Conservation (phyloP, 1,284 basidiomycete genomes). For the Ceratobasidium sp. region DNA sequence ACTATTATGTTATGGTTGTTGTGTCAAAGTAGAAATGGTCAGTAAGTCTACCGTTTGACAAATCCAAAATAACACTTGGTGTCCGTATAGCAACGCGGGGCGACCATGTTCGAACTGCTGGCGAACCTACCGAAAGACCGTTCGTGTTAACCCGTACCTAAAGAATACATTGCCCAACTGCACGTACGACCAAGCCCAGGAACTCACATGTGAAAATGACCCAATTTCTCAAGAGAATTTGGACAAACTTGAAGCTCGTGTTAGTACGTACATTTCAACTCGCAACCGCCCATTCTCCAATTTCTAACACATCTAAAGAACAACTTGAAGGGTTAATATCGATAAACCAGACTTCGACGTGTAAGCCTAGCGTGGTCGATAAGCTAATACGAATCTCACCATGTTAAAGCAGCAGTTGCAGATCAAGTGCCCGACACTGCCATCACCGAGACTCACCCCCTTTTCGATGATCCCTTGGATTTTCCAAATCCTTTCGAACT, state of each 20-base stretch:
- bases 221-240: constrained; percentile 3
- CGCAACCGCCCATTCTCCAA: not conserved
- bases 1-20: not conserved
- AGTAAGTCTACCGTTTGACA: not conserved
- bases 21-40: constrained; percentile 29
- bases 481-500: not conserved
- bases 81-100: constrained; percentile 11
- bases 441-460: not conserved
- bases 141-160: constrained; percentile 32
- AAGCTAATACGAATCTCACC: no score
- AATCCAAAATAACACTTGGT: not conserved
- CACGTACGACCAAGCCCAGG: constrained; percentile 24
- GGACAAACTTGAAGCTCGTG: constrained; percentile 25
- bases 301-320: constrained; percentile 1
- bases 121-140: constrained; percentile 29
- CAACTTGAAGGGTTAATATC: constrained; percentile 17
- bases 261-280: constrained; percentile 7
- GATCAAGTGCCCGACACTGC: not conserved
- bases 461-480: not conserved
- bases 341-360: no score
- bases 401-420: not conserved
- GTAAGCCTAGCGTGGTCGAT: no score
- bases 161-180: constrained; percentile 16
- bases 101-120: constrained; percentile 33
- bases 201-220: constrained; percentile 1